These are phyloP conservation scores for Tetrapisispora namnaoensis DNA, from an alignment of 805 yeast species.

Conservation along the genomic window DNA sequence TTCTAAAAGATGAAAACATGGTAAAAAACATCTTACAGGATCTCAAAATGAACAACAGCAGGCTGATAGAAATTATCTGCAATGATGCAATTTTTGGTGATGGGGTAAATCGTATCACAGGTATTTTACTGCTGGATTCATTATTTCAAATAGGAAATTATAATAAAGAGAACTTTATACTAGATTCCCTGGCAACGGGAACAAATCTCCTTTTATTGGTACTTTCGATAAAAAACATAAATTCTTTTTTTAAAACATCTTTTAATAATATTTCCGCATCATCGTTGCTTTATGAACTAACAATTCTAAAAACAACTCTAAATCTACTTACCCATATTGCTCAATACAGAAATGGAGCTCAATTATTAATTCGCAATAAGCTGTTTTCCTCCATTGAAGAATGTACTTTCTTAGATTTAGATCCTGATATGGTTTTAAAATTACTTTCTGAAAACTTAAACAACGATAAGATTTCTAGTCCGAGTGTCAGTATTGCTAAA, in stretches of 20 bases:
- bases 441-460: constrained; percentile 35
- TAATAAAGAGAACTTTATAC: constrained; percentile 44
- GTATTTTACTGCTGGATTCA: constrained; percentile 65
- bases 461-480: constrained; percentile 24
- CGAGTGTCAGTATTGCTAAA: constrained; percentile 39
- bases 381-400: constrained; percentile 52
- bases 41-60: constrained; percentile 49
- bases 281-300: constrained; percentile 57
- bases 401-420: constrained; percentile 50
- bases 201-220: constrained; percentile 59
- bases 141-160: constrained; percentile 45
- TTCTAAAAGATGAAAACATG: constrained; percentile 33
- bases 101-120: constrained; percentile 64
- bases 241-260: constrained; percentile 43
- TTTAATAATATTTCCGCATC: constrained; percentile 37
- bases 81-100: constrained; percentile 75
- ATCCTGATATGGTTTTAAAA: constrained; percentile 71
- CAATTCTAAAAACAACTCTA: constrained; percentile 64
- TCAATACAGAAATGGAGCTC: constrained; percentile 68
- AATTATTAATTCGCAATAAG: constrained; percentile 63
- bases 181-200: constrained; percentile 51
- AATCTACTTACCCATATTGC: constrained; percentile 66
- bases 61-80: constrained; percentile 54
- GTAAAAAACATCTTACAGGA: constrained; percentile 42
- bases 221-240: constrained; percentile 58